These are phyloP conservation scores for Ensete ventricosum DNA, from an alignment of 176 grass and related monocot species.

Conservation along the genomic window DNA sequence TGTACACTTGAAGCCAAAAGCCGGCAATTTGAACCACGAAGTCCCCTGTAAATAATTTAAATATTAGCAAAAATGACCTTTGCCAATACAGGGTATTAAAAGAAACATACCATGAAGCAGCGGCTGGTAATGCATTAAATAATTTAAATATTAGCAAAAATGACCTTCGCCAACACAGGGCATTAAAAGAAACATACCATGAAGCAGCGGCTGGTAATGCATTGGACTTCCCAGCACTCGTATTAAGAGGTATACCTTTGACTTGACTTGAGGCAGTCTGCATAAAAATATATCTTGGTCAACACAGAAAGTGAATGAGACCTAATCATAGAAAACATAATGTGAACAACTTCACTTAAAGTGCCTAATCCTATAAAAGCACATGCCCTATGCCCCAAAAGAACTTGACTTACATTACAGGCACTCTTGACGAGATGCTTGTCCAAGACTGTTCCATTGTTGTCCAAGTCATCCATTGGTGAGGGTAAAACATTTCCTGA, in stretches of 20 bases:
- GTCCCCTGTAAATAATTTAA: constrained; percentile 44
- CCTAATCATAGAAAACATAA: neutral
- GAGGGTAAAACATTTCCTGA: constrained; percentile 75
- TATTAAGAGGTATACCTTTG: constrained; percentile 64
- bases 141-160: neutral
- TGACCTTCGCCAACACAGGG: neutral
- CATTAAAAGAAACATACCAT: constrained; percentile 47
- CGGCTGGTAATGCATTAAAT: constrained; percentile 45
- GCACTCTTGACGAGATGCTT: constrained; percentile 61
- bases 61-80: neutral
- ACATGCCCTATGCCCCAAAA: neutral
- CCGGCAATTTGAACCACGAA: constrained; percentile 48
- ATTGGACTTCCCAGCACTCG: constrained; percentile 55
- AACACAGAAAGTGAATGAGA: constrained; percentile 15
- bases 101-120: constrained; percentile 72
- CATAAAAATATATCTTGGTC: neutral
- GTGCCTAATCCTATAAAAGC: neutral
- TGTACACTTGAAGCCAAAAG: constrained; percentile 25
- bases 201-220: constrained; percentile 65
- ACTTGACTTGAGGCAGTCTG: constrained; percentile 47
- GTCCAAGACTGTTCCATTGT: constrained; percentile 40
- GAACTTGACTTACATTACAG: constrained; percentile 42
- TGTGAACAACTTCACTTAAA: neutral
- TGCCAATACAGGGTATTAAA: neutral
- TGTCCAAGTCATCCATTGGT: constrained; percentile 69